Base-by-base conservation (phyloP, 2,329 filamentous ascomycete genomes). In the Penicillium hordei region DNA sequence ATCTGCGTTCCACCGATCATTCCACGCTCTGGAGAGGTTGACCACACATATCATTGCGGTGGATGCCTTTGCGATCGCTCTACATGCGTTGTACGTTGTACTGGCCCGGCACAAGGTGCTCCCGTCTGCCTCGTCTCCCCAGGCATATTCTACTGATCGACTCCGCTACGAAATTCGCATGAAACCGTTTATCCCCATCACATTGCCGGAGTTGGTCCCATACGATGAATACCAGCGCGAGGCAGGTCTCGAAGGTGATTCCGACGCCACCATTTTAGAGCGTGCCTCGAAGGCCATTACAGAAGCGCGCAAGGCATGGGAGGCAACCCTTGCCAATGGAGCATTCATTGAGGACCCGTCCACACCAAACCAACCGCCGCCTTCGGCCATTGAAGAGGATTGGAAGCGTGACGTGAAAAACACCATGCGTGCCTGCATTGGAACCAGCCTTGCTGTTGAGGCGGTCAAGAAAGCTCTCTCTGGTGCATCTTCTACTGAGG, bases 151-250 rank as follows among this genome's bases (percentile, higher is more conserved):
- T 56, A 84, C 83, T 17, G 83, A 89, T 57, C 75, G 80, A 33
- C 77, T 92, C 5, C 86, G 91, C 13, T 93, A 94, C 72, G 89
- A 94, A 64, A 77, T 95, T 10, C 89, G 93, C 58, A 94, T 96
- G 90, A 90, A 89, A 67, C 90, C 91, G 0, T 96, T 95, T 68
- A 79, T 88, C 1, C 72, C 78, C 8, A 83, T 96, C 55, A 82
- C 83, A 10, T 80, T 90, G 2, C 89, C 91, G 0, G 83, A 86
- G 58, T 79, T 90, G 13, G 86, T 89, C 0, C 76, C 83, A 0
- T 89, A 84, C 60, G 83, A 85, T 7, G 83, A 86, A 15, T 91
- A 89, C 60, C 73, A 77, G 19, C 69, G 69, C 7, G 75, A 77
- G 52, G 70, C 72, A 4, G 69, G 66, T 65, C 72, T 80, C 2